Conservation (phyloP, 305 asterid genomes). For the Plantago lanceolata region DNA sequence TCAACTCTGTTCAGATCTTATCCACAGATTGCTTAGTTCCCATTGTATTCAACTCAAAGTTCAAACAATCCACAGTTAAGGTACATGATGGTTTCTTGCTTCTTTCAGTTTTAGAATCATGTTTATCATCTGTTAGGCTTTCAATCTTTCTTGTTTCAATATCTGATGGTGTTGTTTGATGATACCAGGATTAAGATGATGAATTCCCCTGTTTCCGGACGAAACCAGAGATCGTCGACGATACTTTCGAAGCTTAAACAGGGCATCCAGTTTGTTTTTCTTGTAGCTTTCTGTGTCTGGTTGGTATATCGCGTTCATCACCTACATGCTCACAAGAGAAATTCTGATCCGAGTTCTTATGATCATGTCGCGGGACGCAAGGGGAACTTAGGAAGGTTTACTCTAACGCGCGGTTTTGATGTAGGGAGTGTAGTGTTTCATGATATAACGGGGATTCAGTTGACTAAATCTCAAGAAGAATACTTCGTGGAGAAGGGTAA, state of each 20-base stretch:
- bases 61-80: background rate
- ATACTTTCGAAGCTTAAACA: conserved; percentile 1
- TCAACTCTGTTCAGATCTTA: too few relatives aligned
- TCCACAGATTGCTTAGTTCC: too few relatives aligned
- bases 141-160: too few relatives aligned
- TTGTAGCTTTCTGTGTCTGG: conserved; percentile 12
- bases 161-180: background rate
- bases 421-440: background rate
- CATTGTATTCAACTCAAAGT: too few relatives aligned
- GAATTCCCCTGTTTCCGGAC: conserved; percentile 11
- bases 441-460: background rate
- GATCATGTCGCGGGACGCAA: conserved; percentile 2
- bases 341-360: too few relatives aligned
- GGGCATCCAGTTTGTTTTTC: conserved; percentile 4
- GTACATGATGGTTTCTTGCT: background rate
- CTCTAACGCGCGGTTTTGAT: background rate
- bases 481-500: background rate
- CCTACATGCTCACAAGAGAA: background rate
- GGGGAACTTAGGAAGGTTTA: conserved; percentile 10
- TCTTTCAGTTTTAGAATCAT: background rate
- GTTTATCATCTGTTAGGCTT: background rate
- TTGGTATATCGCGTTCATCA: conserved; percentile 10
- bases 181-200: background rate
- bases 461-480: conserved; percentile 9
- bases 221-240: conserved; percentile 5